A percentile compares a stretch with the other conserved stretches of the same genome.
Evolutionary conservation across 2,329 filamentous ascomycete species (phyloP).

Genomic region (Aspergillus versicolor): DNA sequence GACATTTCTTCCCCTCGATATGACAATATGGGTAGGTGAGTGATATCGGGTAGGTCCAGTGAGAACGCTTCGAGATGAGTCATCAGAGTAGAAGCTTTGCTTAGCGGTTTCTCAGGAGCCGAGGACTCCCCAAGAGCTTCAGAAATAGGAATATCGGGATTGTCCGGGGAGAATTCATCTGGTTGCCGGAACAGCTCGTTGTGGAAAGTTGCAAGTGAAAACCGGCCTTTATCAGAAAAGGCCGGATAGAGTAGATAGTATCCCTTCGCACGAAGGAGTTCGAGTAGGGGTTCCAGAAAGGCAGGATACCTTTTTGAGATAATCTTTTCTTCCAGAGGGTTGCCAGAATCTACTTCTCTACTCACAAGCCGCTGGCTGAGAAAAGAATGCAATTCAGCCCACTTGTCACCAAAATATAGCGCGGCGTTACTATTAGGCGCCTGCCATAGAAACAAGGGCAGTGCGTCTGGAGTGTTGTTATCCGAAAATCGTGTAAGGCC

Average conservation of each 20-base stretch:
- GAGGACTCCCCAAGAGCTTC: constrained; percentile 9
- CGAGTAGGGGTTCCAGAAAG: constrained; percentile 76
- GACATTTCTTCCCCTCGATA: constrained; percentile 57
- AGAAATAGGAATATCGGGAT: constrained; percentile 15
- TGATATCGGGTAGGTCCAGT: constrained; percentile 49
- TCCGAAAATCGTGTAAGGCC: neutral
- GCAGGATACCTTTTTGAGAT: constrained; percentile 69
- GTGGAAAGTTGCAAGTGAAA: constrained; percentile 70
- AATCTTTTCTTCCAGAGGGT: constrained; percentile 45
- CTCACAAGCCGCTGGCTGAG: constrained; percentile 61
- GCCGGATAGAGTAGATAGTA: constrained; percentile 81
- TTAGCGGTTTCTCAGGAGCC: constrained; percentile 25
- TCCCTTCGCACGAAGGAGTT: constrained; percentile 71
- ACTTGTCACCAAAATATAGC: constrained; percentile 80
- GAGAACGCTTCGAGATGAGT: constrained; percentile 48
- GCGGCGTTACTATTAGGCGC: constrained; percentile 78
- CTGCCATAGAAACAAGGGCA: constrained; percentile 76
- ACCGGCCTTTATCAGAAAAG: constrained; percentile 44
- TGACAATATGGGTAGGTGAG: constrained; percentile 58
- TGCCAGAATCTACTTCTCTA: constrained; percentile 19
- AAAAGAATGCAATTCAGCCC: constrained; percentile 82
- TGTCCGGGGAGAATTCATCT: constrained; percentile 57
- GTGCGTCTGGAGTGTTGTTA: constrained; percentile 26
- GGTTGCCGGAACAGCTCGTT: constrained; percentile 70
- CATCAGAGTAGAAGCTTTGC: constrained; percentile 48